Percentiles rank a stretch among this genome's conserved stretches.
Evolutionary conservation across 1,284 basidiomycete species (phyloP).

Genomic region (Marasmius tenuissimus): DNA sequence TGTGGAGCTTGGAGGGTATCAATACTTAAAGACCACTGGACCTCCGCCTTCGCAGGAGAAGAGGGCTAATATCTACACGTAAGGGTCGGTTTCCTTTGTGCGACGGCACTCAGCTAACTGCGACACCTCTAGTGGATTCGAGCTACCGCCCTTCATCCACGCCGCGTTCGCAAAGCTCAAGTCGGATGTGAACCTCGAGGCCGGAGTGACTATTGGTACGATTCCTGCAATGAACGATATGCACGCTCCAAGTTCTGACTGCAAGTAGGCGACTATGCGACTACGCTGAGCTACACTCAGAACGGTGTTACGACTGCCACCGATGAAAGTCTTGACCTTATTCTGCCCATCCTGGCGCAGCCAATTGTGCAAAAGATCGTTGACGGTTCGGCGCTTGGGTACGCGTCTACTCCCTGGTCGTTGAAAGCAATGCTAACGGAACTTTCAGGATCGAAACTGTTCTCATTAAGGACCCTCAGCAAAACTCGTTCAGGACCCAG

Average conservation of each 20-base stretch:
- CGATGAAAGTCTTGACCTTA: conserved; percentile 60
- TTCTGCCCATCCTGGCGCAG: conserved; percentile 71
- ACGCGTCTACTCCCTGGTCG: conserved; percentile 13
- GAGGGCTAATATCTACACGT: conserved; percentile 57
- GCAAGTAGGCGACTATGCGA: conserved; percentile 40
- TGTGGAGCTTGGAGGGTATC: conserved; percentile 68
- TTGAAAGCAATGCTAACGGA: not conserved
- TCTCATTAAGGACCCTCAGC: conserved; percentile 56
- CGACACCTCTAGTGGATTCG: conserved; percentile 51
- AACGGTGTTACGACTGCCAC: conserved; percentile 56
- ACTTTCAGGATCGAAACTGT: conserved; percentile 51
- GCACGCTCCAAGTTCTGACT: not conserved
- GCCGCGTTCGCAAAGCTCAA: conserved; percentile 65
- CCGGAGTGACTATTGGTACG: conserved; percentile 60
- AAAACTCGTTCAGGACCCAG: conserved; percentile 62
- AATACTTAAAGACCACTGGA: conserved; percentile 50
- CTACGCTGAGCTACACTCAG: conserved; percentile 68
- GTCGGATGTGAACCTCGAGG: conserved; percentile 61
- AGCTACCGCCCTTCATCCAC: conserved; percentile 67
- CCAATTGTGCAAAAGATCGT: conserved; percentile 84
- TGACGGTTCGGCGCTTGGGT: conserved; percentile 58
- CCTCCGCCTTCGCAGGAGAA: conserved; percentile 32
- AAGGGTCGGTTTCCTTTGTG: conserved; percentile 21
- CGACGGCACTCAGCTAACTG: not conserved
- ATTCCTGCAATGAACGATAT: not conserved